Base-by-base conservation (phyloP, 345 rosid genomes). In the Eucalyptus marginata region DNA sequence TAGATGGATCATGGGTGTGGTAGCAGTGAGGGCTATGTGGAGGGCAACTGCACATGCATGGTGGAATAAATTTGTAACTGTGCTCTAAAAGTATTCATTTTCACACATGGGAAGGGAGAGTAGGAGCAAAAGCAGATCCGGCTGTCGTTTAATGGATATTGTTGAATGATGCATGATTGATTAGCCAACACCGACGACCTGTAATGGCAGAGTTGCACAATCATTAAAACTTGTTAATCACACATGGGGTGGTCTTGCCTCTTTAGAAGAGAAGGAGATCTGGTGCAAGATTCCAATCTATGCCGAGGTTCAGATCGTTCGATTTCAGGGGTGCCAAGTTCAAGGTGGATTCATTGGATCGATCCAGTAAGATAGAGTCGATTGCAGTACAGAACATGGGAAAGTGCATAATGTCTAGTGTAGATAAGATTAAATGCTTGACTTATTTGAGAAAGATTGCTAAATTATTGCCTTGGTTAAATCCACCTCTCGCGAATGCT, bases 241-340 rank as follows among this genome's bases (percentile, higher is more conserved):
- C 94, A 92, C 93, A 94, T 92, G 93, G 90, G 84, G 25, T 91
- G 27, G 94, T 88, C 89, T 90, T 90, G 84, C 88, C 87, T 40
- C 59, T 47, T 81, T 27, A 58, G 31, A 31, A 87, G 18, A 62
- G 27, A 3, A 27, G 50, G 51, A 22, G 51, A 59, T 27, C 71
- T 62, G 31, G 50, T 17, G 47, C 27, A 87, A 87, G 66, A 40
- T 40, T 46, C 71, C n/a, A 50, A 22, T 58, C 49, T 62, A 58
- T 40, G 49, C 31, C n/a, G 27, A 40, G 33, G 31, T 36, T 20
- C 44, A 4, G 62, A 56, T 56, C 29, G 29, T 56, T 4, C 29
- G 62, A 56, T 56, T 56, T 56, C 62, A 56, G 62, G 29, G 62
- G 62, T 10, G 62, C 62, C 29, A 24, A 24, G 24, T 56, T 56